Conservation (phyloP, 768 basidiomycete species). For the Calocybe indica region DNA sequence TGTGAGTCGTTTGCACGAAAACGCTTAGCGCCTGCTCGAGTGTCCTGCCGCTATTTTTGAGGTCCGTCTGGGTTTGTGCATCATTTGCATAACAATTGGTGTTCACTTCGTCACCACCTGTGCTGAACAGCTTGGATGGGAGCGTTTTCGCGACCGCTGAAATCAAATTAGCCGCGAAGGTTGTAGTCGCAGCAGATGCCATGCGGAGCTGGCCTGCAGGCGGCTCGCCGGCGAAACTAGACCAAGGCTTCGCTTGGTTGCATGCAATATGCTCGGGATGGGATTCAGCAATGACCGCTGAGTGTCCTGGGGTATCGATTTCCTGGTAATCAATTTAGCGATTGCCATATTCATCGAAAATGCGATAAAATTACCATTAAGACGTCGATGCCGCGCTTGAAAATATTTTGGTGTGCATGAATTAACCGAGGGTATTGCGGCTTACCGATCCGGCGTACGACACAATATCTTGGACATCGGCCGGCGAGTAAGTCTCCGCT, state of each 20-base stretch:
- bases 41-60: slow-evolving; percentile 44
- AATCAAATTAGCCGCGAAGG: slow-evolving; percentile 55
- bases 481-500: slow-evolving; percentile 41
- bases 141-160: slow-evolving; percentile 43
- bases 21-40: slow-evolving; percentile 56
- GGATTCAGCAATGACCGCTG: slow-evolving; percentile 52
- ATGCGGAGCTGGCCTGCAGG: slow-evolving; percentile 82
- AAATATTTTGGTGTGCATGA: neutral
- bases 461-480: slow-evolving; percentile 54
- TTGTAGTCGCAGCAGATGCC: slow-evolving; percentile 49
- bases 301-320: slow-evolving; percentile 84
- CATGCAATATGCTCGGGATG: slow-evolving; percentile 79
- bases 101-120: slow-evolving; percentile 83
- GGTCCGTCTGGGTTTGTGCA: slow-evolving; percentile 45
- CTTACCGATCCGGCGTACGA: slow-evolving; percentile 61
- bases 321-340: slow-evolving; percentile 44
- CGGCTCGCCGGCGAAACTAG: slow-evolving; percentile 61
- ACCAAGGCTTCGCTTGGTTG: slow-evolving; percentile 48
- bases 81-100: slow-evolving; percentile 61
- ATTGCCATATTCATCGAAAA: slow-evolving; percentile 23
- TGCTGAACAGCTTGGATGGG: slow-evolving; percentile 61
- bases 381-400: slow-evolving; percentile 68
- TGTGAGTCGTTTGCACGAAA: slow-evolving; percentile 57
- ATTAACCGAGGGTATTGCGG: slow-evolving; percentile 11
- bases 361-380: slow-evolving; percentile 37